Evolutionary conservation across 1,284 basidiomycete species (phyloP), one percentile per base, ranked within the genome.

Genomic region (Peniophora sp.): DNA sequence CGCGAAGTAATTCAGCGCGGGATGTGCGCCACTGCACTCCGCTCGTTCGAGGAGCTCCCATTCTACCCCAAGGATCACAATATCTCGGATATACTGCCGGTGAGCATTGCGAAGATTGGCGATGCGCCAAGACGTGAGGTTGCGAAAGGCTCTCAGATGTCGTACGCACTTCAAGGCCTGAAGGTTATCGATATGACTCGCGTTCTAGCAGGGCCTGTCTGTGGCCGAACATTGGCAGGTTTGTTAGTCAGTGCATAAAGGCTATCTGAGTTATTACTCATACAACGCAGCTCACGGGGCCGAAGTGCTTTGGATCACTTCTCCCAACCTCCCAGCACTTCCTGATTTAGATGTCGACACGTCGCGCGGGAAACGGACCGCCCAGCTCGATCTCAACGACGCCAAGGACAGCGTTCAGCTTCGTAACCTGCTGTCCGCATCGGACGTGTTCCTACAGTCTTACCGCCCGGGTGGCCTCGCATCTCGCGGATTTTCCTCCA

Each of bases 371-470:
- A 86, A 86, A 62, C 77, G 81, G 25, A 80, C 81, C 0, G 73
- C 79, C 0, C 82, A 83, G 56, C 72, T 85, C 14, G 77, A 85
- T 52, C 68, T 86, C 5, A 17, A n/a, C 38, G 53, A 1, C 76
- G 57, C 2, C 39, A 53, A 1, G 77, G 57, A 56, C 16, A 70
- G 38, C 19, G 38, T 5, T 56, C 16, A 70, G 48, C 16, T 66
- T 83, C 11, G 55, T 2, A 50, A 54, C 0, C 69, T 85, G 1
- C 63, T 72, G 5, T 56, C 63, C 49, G 70, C 69, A 19, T 69
- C 75, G 0, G 80, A 85, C 58, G 77, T 86, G 2, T 81, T 86
- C 58, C 62, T 85, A n/a, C 83, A 87, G 59, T 73, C 78, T 0
- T 86, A 85, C 61, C 72, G 81, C 14, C 81, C 81, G 0, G 74